Conservation (phyloP, 169 alveolate species). For the Eimeria maxima region DNA sequence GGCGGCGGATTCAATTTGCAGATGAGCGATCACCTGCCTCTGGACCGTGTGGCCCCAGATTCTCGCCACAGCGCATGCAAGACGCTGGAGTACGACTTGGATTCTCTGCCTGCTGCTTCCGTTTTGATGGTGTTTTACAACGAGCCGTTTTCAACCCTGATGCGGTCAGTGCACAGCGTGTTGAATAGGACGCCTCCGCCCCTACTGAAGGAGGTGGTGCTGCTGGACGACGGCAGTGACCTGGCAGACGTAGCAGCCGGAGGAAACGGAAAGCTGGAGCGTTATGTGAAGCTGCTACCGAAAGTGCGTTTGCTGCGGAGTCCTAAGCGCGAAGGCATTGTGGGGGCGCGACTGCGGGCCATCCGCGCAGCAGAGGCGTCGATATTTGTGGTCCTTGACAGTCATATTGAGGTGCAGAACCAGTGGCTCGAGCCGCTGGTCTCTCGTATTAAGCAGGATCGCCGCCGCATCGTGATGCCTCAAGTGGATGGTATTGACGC, state of each 20-base stretch:
- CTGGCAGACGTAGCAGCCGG: not conserved
- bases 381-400: conserved; percentile 86
- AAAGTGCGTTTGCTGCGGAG: conserved; percentile 86
- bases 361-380: conserved; percentile 84
- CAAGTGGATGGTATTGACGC: conserved; percentile 88
- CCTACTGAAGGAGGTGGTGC: conserved; percentile 85
- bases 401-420: conserved; percentile 87
- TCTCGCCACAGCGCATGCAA: conserved; percentile 74
- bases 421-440: conserved; percentile 89
- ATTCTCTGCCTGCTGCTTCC: conserved; percentile 83
- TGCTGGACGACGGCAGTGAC: conserved; percentile 87
- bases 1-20: conserved; percentile 88
- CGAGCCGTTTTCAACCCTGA: conserved; percentile 87
- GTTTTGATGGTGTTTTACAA: conserved; percentile 87
- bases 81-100: conserved; percentile 71
- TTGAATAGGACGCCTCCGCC: conserved; percentile 87
- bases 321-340: conserved; percentile 87
- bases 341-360: conserved; percentile 88
- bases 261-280: conserved; percentile 60
- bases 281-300: conserved; percentile 60
- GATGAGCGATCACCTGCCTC: conserved; percentile 86
- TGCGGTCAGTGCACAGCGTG: conserved; percentile 88
- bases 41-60: conserved; percentile 86
- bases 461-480: conserved; percentile 87
- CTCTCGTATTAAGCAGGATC: conserved; percentile 79